Conservation (phyloP, 108 stramenopile species). For the Nitzschia putrida region DNA sequence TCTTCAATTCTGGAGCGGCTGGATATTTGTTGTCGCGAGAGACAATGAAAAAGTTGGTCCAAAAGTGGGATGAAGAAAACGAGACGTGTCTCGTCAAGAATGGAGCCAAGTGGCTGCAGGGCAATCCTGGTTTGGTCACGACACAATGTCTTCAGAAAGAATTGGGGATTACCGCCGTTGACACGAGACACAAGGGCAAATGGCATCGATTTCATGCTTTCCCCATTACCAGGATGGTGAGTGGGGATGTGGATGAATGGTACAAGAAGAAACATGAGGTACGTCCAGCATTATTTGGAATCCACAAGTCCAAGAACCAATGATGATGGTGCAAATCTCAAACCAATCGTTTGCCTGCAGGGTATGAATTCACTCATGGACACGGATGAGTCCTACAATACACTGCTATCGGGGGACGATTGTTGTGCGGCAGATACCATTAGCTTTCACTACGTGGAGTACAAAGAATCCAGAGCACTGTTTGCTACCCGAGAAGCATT, state of each 20-base stretch:
- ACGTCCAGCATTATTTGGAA: neutral
- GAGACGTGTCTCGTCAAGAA: conserved; percentile 49
- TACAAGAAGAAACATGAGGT: conserved; percentile 73
- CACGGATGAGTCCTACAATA: conserved; percentile 48
- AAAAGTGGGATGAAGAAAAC: conserved; percentile 62
- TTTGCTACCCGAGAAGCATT: conserved; percentile 64
- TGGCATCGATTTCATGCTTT: conserved; percentile 83
- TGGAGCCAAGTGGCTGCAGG: conserved; percentile 70
- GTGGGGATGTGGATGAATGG: conserved; percentile 84
- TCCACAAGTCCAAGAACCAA: neutral
- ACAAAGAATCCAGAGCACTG: conserved; percentile 64
- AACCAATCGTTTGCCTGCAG: neutral
- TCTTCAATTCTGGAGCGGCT: conserved; percentile 86
- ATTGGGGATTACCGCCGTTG: conserved; percentile 51
- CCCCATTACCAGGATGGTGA: conserved; percentile 69
- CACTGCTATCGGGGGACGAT: conserved; percentile 46
- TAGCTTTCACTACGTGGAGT: conserved; percentile 90
- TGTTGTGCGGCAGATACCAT: conserved; percentile 77
- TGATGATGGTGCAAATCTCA: neutral
- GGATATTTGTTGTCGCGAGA: conserved; percentile 80
- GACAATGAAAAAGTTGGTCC: conserved; percentile 70
- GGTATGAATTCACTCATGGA: conserved; percentile 51
- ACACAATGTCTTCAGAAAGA: conserved; percentile 68
- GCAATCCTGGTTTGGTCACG: conserved; percentile 71
- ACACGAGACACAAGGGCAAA: conserved; percentile 62